Conservation (phyloP, 139 green algal species). For the Nannochloris sp. region DNA sequence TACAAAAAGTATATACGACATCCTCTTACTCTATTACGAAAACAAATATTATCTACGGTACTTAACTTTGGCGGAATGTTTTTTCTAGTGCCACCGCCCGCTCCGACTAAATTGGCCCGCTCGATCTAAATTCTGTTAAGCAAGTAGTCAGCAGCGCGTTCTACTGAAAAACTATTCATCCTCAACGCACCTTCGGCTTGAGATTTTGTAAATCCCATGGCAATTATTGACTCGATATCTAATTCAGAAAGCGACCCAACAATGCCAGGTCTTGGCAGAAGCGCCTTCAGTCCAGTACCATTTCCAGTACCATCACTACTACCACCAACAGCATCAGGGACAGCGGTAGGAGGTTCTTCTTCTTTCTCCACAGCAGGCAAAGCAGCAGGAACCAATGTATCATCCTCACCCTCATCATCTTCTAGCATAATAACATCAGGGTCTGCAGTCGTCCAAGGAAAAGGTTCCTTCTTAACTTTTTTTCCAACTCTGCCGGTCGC, state of each 20-base stretch:
- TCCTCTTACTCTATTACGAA: no score
- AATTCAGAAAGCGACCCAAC: no score
- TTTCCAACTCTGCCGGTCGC: not conserved
- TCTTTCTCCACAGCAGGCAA: not conserved
- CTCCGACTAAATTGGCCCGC: no score
- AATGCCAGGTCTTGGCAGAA: no score
- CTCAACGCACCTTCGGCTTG: slow-evolving; percentile 32
- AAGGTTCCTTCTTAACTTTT: not conserved
- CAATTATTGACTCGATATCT: slow-evolving; percentile 15
- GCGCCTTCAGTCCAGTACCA: not conserved
- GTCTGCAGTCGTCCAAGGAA: not conserved
- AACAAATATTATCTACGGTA: no score
- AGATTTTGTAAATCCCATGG: slow-evolving; percentile 33
- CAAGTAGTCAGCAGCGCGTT: slow-evolving; percentile 38
- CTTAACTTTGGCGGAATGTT: no score
- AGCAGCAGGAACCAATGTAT: no score
- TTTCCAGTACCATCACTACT: not conserved
- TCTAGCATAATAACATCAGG: no score
- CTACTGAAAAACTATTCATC: slow-evolving; percentile 21
- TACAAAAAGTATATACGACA: no score
- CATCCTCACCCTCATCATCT: no score
- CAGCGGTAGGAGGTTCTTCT: not conserved
- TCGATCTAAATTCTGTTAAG: no score
- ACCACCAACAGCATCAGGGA: not conserved
- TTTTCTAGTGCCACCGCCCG: no score